Conservation (phyloP, 2,329 filamentous ascomycete genomes). For the Ilyonectria sp. region DNA sequence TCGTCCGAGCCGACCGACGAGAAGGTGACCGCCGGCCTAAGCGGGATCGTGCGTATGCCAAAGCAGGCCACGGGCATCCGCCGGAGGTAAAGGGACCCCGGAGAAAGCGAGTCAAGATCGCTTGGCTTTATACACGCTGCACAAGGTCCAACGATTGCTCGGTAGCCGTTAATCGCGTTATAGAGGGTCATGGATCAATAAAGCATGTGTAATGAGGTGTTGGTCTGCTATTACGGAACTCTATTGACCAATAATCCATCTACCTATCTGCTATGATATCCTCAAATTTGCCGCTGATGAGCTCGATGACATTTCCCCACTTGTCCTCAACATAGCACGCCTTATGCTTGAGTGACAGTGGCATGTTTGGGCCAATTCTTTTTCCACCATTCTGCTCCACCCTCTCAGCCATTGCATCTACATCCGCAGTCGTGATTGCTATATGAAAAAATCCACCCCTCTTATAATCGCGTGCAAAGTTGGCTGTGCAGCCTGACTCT, state of each 20-base stretch:
- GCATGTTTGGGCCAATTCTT: not conserved
- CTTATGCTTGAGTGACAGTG: not conserved
- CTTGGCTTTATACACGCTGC: too few relatives aligned
- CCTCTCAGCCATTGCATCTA: not conserved
- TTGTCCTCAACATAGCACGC: slow-evolving; percentile 3
- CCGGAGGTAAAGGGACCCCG: too few relatives aligned
- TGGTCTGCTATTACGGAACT: too few relatives aligned
- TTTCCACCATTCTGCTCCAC: not conserved
- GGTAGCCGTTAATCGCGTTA: too few relatives aligned
- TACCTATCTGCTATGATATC: not conserved
- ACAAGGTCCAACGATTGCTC: too few relatives aligned
- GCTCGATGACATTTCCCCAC: slow-evolving; percentile 11
- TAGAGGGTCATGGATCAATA: too few relatives aligned
- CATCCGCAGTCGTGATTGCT: not conserved
- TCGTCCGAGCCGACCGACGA: too few relatives aligned
- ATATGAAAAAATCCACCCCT: slow-evolving; percentile 1
- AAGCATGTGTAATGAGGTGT: too few relatives aligned
- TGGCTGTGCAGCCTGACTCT: not conserved
- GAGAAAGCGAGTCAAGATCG: too few relatives aligned
- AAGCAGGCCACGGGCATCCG: too few relatives aligned
- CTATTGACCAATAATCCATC: not conserved
- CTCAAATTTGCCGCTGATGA: not conserved
- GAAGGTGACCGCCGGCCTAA: too few relatives aligned
- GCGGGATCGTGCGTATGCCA: too few relatives aligned
- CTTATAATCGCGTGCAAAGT: slow-evolving; percentile 1